Base-by-base conservation (phyloP, 23 red algal genomes). In the Gracilariopsis chorda region DNA sequence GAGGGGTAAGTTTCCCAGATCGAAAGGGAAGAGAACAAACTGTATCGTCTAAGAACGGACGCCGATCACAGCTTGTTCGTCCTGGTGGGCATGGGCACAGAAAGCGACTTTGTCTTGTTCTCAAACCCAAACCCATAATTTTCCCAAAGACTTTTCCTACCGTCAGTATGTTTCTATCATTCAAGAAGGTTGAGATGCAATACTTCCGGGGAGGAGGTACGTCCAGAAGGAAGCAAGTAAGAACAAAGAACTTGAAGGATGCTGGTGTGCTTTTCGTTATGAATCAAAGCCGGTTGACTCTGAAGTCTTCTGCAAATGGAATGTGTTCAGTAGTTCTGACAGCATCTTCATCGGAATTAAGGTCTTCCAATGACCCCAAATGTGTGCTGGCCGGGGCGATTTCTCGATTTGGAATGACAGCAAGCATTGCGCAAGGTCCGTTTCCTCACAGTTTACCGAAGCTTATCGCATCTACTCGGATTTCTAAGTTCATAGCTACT, bases 311-410 rank as follows among this genome's bases (percentile, higher is more conserved):
- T 11, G 23, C 70, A 39, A 60, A 65, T 37, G 65, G 53, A 20
- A 57, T 55, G 40, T 76, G 51, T 39, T 89, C 85, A n/a, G 45
- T 89, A 44, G 85, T 89, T 40, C 7, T 89, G 34, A 89, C 85
- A 3, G 70, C 85, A 33, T 73, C 65, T 3, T 89, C 48, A 47
- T 65, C 85, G 34, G 69, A 89, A 34, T 69, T 89, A 27, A 29
- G 52, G 30, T 89, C 85, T 59, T 65, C 65, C 12, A 89, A 76
- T 46, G 72, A 89, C 44, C 65, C 48, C 14, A 58, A 76, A 17
- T 89, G 85, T 32, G 65, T 58, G 40, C 43, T 89, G 36, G 48
- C 34, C 13, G 85, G 85, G 27, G 49, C 85, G 23, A 77, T 89
- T 33, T 29, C 45, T 30, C 65, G 65, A 3, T 73, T 89, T 27